Base-by-base conservation (phyloP, 2,329 filamentous ascomycete species). In the Lizonia empirigonia region DNA sequence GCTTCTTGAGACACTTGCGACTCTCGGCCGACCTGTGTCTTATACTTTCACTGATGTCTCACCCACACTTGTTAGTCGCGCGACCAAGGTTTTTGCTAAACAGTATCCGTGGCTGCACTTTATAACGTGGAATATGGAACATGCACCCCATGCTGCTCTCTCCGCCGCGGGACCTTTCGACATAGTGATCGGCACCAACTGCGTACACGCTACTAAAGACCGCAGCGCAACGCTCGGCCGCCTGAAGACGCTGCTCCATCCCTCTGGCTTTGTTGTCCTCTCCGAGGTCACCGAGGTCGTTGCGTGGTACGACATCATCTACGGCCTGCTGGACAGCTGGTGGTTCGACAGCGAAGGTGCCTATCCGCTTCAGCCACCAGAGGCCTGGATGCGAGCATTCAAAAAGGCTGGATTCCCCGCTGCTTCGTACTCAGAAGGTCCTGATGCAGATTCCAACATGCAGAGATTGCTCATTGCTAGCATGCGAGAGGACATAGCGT, bases 41-140 rank as follows among this genome's bases (percentile, higher is more conserved):
- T 34, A 34, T 16, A 18, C 15, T 19, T 34, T 34, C 32, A 34
- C 32, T 9, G 32, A 34, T 18, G 61, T 77, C 2, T 71, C 74
- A 0, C 38, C 66, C 0, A 70, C 72, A 0, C 61, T 77, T n/a
- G 64, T 78, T 2, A 64, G 68, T 0, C 63, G 63, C 8, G 73
- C 73, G 0, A 62, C 60, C 22, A 63, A 66, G 29, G 39, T 33
- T 59, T 56, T 32, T 72, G 47, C 27, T 5, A 13, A 30, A 7
- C 7, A 64, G 2, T 65, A 70, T 18, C 44, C 60, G 0, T 67
- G 58, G 35, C 70, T 77, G 67, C 44, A 61, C 16, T 77, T 70
- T 47, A 30, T 30, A 2, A 39, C 57, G 2, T 53, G 68, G 3
- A 67, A 77, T 36, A 58, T 75, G 7, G 57, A 60, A 18, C n/a